Base-by-base conservation (phyloP, 768 basidiomycete species). In the Podaxis sp. region DNA sequence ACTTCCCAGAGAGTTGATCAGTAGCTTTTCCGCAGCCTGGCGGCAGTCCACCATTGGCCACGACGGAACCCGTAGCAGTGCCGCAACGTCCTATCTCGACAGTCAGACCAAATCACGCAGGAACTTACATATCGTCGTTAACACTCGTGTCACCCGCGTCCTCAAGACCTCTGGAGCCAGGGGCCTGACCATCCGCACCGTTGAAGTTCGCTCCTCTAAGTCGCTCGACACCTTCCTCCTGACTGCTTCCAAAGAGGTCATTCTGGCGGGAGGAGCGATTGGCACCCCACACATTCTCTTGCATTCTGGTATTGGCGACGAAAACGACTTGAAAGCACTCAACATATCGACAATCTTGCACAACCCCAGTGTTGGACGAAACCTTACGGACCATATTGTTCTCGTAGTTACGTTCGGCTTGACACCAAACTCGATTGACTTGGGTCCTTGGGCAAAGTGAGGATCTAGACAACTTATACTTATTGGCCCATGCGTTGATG, bases 91-190 rank as follows among this genome's bases (percentile, higher is more conserved):
- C 2, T 73, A 73, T 59, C 68, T 73, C 24, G 64, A 62, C 0
- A 52, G 64, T 0, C 63, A 71, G 17, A 67, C 69, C 36, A 53
- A 69, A 6, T 55, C 46, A 0, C 70, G 75, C 4, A 37, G 49
- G 17, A 77, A 77, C 57, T 52, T 77, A 12, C 60, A 74, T 37
- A 67, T 77, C 25, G 43, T 77, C 3, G 38, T 73, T 4, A 67
- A 73, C 49, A 71, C 73, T 0, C 67, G 68, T 37, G 74, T 72
- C 6, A 68, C 67, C 6, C 66, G 68, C 17, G 53, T 73, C 13
- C 61, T 67, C 9, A 55, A 58, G 22, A 37, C 1, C 19, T 3
- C 19, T 25, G 41, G 2, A 22, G 46, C 6, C 15, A 29, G 40
- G 24, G 57, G 5, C 2, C 17, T 55, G 40, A 52, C 38, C 12